Evolutionary conservation across 371 early-diverging fungal genomes (phyloP), one percentile per base, ranked within the genome.

Genomic region (Actinomucor elegans): DNA sequence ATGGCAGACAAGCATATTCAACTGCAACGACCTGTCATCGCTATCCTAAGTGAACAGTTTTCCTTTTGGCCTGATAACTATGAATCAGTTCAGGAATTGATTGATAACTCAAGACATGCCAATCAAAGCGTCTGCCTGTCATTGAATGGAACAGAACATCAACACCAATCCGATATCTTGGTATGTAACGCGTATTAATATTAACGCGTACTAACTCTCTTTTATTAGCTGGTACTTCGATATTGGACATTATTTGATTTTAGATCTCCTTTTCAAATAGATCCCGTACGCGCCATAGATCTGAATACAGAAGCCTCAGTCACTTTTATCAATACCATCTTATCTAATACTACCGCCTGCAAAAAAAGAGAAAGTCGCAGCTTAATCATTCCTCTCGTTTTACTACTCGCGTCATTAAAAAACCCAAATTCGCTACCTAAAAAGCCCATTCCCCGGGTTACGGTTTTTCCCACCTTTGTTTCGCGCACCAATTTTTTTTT

Each of bases 31-130:
- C 78, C 75, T 4, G 53, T 73, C 14, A 51, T 80, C 24, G 61
- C 71, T 32, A 66, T 77, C 18, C 48, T 65, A 27, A 61, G 71
- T 12, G 66, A 77, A 28, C 57, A 57, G 14, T 67, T 70, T 40
- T 55, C 61, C 0, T 61, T 59, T 14, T 70, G 71, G 71, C 55
- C 60, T 2, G 59, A 59, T 24, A 70, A 66, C 15, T 70, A 60
- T 40, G 66, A 66, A n/a, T 38, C 50, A 3, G 49, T 70, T 6
- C 54, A 55, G 14, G 55, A 63, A 20, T 45, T 66, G 12, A 41
- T 61, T 15, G 48, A 56, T 10, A 33, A 37, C n/a, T 52, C 61
- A 5, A 33, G 28, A 3, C 36, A 27, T 21, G 33, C 54, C 5
- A 45, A 36, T 10, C 41, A 48, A 28, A 46, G 48, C 17, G 11